Conservation (phyloP, 2,329 filamentous ascomycete genomes). For the Trichoderma semiorbis region DNA sequence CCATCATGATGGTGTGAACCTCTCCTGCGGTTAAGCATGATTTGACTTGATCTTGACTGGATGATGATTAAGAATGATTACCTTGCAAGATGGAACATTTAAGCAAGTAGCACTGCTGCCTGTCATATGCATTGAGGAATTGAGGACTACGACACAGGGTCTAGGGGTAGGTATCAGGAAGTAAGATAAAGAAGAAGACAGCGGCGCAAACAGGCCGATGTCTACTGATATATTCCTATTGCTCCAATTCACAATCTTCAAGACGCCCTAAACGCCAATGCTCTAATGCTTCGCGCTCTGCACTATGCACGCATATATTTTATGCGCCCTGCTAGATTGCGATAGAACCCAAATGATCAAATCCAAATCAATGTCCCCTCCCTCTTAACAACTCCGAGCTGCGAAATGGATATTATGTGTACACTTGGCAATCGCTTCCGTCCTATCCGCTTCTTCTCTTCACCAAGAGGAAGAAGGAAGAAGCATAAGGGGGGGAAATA, state of each 20-base stretch:
- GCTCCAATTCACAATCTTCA: neutral
- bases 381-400: neutral
- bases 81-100: neutral
- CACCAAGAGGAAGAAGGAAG: neutral
- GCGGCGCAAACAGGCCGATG: neutral
- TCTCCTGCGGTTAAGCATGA: neutral
- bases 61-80: neutral
- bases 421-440: neutral
- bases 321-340: neutral
- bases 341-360: neutral
- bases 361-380: neutral
- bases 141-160: neutral
- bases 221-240: neutral
- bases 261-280: conserved; percentile 16
- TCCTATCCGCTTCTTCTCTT: too few relatives aligned
- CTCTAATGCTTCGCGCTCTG: neutral
- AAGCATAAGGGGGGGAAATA: neutral
- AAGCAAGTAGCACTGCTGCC: neutral
- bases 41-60: neutral
- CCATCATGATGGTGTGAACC: neutral
- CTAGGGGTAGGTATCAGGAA: neutral
- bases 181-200: neutral
- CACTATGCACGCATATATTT: neutral
- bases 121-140: neutral
- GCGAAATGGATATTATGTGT: neutral